Percentiles rank a stretch among this genome's conserved stretches.
These are phyloP conservation scores for Schwanniomyces vanrijiae DNA, from an alignment of 805 yeast species.

Conservation along the genomic window DNA sequence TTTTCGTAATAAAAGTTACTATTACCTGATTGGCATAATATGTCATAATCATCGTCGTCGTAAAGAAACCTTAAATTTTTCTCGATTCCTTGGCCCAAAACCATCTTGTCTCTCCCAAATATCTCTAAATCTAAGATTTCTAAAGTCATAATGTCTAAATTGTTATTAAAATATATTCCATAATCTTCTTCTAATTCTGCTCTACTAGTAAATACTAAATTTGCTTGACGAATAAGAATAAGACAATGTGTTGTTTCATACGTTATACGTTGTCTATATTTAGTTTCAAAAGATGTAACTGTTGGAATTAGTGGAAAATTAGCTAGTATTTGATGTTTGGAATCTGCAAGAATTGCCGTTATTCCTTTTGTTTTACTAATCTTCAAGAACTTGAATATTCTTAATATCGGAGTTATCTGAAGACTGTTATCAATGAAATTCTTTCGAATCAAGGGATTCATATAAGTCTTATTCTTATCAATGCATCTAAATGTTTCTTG, in stretches of 20 bases:
- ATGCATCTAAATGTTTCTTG: constrained; percentile 9
- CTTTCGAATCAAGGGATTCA: constrained; percentile 13
- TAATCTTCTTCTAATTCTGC: constrained; percentile 10
- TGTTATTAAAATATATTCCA: constrained; percentile 7
- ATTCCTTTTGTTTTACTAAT: constrained; percentile 22
- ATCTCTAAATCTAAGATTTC: constrained; percentile 30
- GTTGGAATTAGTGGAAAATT: constrained; percentile 26
- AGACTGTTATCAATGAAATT: constrained; percentile 11
- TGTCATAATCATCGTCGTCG: constrained; percentile 15
- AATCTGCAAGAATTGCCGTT: constrained; percentile 32
- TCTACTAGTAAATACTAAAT: constrained; percentile 21
- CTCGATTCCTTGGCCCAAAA: constrained; percentile 18
- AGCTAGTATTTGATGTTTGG: constrained; percentile 28
- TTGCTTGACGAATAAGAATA: constrained; percentile 27
- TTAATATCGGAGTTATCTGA: constrained; percentile 23
- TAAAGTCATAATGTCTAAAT: constrained; percentile 21
- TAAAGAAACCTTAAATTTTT: constrained; percentile 23
- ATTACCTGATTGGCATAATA: constrained; percentile 3
- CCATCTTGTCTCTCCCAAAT: constrained; percentile 31
- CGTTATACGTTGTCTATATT: constrained; percentile 34
- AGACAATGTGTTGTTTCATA: constrained; percentile 24
- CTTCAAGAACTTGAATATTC: constrained; percentile 26
- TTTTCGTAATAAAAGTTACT: not conserved
- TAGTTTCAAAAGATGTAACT: constrained; percentile 28
- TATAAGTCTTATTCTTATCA: constrained; percentile 5